These are phyloP conservation scores for Sugiyamaella novakii DNA, from an alignment of 1,139 yeast species.

Conservation along the genomic window DNA sequence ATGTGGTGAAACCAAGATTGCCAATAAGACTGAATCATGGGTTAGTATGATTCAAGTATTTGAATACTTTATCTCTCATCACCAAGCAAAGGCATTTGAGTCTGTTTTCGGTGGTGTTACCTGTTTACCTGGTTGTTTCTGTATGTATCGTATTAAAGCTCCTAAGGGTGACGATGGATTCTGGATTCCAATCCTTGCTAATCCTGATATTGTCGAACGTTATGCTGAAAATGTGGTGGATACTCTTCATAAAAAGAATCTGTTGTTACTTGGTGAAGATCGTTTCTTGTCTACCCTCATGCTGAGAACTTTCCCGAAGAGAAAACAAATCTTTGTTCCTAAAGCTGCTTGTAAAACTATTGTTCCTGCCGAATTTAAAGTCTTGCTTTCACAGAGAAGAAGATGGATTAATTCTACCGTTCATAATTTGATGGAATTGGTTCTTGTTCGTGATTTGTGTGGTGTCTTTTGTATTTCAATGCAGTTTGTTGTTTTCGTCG, in stretches of 20 bases:
- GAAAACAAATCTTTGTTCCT: slow-evolving; percentile 90
- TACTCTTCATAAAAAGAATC: slow-evolving; percentile 86
- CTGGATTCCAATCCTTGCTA: slow-evolving; percentile 96
- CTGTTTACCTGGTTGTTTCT: slow-evolving; percentile 97
- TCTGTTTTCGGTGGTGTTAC: slow-evolving; percentile 96
- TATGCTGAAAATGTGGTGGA: slow-evolving; percentile 87
- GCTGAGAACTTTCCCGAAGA: slow-evolving; percentile 89
- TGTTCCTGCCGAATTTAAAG: slow-evolving; percentile 81
- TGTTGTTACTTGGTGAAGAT: slow-evolving; percentile 90
- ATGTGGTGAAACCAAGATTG: slow-evolving; percentile 96
- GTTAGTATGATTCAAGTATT: slow-evolving; percentile 95
- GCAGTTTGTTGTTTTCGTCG: slow-evolving; percentile 91
- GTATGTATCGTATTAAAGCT: slow-evolving; percentile 90
- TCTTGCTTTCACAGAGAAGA: slow-evolving; percentile 89
- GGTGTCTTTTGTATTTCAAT: slow-evolving; percentile 97
- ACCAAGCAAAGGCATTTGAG: slow-evolving; percentile 94
- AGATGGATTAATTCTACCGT: slow-evolving; percentile 99
- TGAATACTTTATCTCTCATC: slow-evolving; percentile 94
- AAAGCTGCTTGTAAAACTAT: slow-evolving; percentile 95
- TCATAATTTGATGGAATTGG: slow-evolving; percentile 90
- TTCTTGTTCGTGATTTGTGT: slow-evolving; percentile 85
- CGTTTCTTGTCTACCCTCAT: slow-evolving; percentile 84
- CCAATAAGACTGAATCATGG: slow-evolving; percentile 85
- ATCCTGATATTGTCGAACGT: slow-evolving; percentile 95
- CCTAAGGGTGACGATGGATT: slow-evolving; percentile 89